A percentile compares a stretch with the other conserved stretches of the same genome.
Evolutionary conservation across 2,329 filamentous ascomycete genomes (phyloP).

Genomic region (Metarhizium guizhouense): DNA sequence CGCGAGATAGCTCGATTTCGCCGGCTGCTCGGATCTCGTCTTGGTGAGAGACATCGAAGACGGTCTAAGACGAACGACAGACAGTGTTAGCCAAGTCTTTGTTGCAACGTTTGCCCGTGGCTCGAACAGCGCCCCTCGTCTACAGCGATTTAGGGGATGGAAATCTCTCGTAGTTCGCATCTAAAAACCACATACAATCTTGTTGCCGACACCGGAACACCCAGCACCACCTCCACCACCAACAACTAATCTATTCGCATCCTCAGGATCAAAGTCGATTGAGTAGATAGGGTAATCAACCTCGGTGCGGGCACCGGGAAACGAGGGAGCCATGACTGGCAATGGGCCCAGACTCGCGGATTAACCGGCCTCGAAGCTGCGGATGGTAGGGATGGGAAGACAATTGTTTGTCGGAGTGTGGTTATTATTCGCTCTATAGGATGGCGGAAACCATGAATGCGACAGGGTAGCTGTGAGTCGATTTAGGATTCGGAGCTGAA

Average conservation of each 20-base stretch:
- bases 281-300: conserved; percentile 80
- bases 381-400: not conserved
- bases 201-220: conserved; percentile 75
- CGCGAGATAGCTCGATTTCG: conserved; percentile 68
- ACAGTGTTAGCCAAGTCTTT: not conserved
- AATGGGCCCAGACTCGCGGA: not conserved
- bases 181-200: conserved; percentile 52
- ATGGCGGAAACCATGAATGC: not conserved
- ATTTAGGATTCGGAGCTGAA: not conserved
- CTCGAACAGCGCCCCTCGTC: not conserved
- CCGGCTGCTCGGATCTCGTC: conserved; percentile 54
- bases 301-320: conserved; percentile 50
- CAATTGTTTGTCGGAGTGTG: not conserved
- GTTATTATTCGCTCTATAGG: not conserved
- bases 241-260: conserved; percentile 68
- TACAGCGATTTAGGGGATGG: not conserved
- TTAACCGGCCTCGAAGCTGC: not conserved
- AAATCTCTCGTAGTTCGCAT: not conserved
- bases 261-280: conserved; percentile 77
- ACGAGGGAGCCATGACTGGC: conserved; percentile 25
- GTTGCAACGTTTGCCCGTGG: not conserved
- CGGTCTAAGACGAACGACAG: conserved; percentile 36
- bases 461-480: not conserved
- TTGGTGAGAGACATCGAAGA: conserved; percentile 61
- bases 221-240: conserved; percentile 82